Evolutionary conservation across 2,329 filamentous ascomycete species (phyloP).

Genomic region (Aspergillus texensis): DNA sequence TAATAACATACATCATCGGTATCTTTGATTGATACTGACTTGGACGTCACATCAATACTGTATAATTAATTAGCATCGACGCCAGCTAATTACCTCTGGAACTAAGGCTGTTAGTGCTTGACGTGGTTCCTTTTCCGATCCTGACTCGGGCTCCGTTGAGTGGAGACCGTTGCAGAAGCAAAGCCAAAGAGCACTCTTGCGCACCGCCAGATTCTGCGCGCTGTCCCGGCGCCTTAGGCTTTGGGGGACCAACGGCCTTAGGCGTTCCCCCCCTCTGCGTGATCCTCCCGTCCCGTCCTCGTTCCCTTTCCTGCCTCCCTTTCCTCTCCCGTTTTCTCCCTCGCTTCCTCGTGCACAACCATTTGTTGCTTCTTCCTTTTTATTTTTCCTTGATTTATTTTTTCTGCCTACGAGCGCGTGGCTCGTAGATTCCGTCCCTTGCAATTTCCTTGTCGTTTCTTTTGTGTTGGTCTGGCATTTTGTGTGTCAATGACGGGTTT

Average conservation of each 20-base stretch:
- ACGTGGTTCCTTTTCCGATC: conserved; percentile 3
- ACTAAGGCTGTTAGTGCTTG: conserved; percentile 6
- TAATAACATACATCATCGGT: background rate
- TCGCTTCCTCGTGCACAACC: conserved; percentile 13
- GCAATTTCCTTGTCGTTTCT: conserved; percentile 23
- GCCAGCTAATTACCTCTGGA: conserved; percentile 6
- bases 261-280: conserved; percentile 7
- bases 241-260: conserved; percentile 2
- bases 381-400: conserved; percentile 14
- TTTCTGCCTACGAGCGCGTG: conserved; percentile 21
- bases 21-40: background rate
- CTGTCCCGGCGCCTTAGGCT: conserved; percentile 4
- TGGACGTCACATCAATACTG: no score
- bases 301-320: conserved; percentile 16
- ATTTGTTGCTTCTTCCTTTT: conserved; percentile 21
- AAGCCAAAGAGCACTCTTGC: conserved; percentile 4
- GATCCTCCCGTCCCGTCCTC: conserved; percentile 6
- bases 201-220: conserved; percentile 3
- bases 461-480: conserved; percentile 33
- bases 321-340: conserved; percentile 20
- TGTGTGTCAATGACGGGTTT: conserved; percentile 25
- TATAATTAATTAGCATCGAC: background rate
- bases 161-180: conserved; percentile 2
- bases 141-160: conserved; percentile 3
- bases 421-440: conserved; percentile 24